Conservation (phyloP, 2,329 filamentous ascomycete species). For the Mycocentrospora acerina region DNA sequence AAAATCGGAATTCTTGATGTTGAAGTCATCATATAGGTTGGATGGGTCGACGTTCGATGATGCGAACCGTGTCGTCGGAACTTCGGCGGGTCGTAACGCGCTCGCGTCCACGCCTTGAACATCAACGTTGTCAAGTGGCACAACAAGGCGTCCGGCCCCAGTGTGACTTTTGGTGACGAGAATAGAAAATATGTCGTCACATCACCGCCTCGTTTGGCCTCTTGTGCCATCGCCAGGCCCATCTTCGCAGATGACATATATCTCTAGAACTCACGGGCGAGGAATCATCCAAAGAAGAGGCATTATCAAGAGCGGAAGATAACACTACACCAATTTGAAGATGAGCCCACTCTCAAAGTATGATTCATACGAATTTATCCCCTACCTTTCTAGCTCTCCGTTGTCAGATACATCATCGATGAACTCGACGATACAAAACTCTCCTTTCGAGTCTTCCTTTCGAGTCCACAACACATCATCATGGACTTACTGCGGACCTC, state of each 20-base stretch:
- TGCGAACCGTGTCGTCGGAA: conserved; percentile 5
- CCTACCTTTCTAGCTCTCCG: conserved; percentile 3
- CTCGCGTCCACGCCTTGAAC: conserved; percentile 9
- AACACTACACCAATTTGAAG: neutral
- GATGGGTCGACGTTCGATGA: too few relatives aligned
- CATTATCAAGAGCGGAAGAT: too few relatives aligned
- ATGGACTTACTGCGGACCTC: conserved; percentile 29
- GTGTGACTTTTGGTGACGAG: too few relatives aligned
- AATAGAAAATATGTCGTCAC: too few relatives aligned
- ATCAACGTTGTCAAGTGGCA: conserved; percentile 4
- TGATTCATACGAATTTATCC: conserved; percentile 14
- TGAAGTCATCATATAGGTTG: too few relatives aligned
- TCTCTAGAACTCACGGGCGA: too few relatives aligned
- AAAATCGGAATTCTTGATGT: too few relatives aligned
- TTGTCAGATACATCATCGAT: neutral
- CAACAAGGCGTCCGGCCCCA: conserved; percentile 1
- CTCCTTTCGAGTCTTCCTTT: conserved; percentile 2
- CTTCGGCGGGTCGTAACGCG: conserved; percentile 9
- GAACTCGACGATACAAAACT: neutral
- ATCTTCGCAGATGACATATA: too few relatives aligned
- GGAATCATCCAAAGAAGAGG: too few relatives aligned
- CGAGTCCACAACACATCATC: conserved; percentile 20
- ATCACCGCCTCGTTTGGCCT: too few relatives aligned
- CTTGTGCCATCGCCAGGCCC: too few relatives aligned
- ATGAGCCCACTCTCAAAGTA: conserved; percentile 17